phyloP scores from a whole-genome alignment of 2,329 filamentous ascomycete species.

The Curvularia sp. region DNA sequence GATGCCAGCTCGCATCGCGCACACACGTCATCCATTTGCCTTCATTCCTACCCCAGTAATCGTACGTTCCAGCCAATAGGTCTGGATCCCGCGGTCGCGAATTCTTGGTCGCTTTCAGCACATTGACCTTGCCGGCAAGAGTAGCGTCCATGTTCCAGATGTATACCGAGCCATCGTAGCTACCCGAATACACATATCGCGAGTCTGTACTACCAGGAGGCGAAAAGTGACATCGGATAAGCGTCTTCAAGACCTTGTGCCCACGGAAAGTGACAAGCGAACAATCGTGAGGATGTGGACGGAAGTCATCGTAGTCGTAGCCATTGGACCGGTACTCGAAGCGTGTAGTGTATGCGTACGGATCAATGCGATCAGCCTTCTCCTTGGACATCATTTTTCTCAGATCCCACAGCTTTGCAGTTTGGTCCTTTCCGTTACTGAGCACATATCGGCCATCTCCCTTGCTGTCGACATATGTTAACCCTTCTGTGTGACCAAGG shows the following conservation, averaged over 20 bases:
- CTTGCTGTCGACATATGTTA: constrained; percentile 79
- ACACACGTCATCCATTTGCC: constrained; percentile 78
- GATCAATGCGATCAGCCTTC: constrained; percentile 64
- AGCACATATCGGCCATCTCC: constrained; percentile 89
- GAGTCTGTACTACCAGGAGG: constrained; percentile 85
- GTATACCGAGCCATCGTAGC: constrained; percentile 86
- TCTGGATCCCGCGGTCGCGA: constrained; percentile 64
- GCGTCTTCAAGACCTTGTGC: constrained; percentile 84
- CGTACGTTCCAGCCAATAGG: constrained; percentile 63
- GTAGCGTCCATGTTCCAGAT: constrained; percentile 95
- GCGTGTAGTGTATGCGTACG: constrained; percentile 64
- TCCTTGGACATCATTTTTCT: constrained; percentile 84
- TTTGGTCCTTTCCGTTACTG: constrained; percentile 94
- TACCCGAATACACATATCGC: constrained; percentile 91
- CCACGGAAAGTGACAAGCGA: constrained; percentile 93
- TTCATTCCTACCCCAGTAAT: constrained; percentile 62
- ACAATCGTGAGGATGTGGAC: constrained; percentile 83
- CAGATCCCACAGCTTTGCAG: constrained; percentile 96
- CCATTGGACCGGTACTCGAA: constrained; percentile 78
- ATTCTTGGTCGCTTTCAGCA: constrained; percentile 71
- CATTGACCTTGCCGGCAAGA: constrained; percentile 77
- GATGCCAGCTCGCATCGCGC: constrained; percentile 90
- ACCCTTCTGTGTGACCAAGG: constrained; percentile 69
- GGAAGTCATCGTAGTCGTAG: constrained; percentile 71
- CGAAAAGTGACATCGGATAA: constrained; percentile 95